Base-by-base conservation (phyloP, 495 filamentous ascomycete genomes). In the Penicillium soppii region DNA sequence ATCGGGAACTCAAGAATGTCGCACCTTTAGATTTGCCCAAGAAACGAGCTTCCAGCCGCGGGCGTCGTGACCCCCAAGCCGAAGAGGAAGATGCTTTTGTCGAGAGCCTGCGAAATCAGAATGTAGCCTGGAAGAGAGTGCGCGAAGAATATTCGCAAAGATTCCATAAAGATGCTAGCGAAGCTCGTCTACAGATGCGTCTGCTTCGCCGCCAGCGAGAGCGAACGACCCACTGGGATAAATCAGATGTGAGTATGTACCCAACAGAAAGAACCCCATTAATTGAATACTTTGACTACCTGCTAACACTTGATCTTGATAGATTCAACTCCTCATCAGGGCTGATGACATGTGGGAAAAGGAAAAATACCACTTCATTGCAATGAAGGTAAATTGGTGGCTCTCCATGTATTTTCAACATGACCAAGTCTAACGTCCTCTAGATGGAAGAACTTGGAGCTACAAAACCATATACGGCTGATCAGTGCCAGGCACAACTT, bases 141-240 rank as follows among this genome's bases (percentile, higher is more conserved):
- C 82, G 84, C 1, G 71, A 77, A 17, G 77, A 79, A 54, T 89
- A 87, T 65, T 76, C 77, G 20, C 79, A 81, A 27, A 78, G 75
- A 21, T 80, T 81, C 54, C 74, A 84, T 39, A 85, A 86, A 50
- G 79, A 80, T 54, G 85, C 82, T 45, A 73, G 85, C 36, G 84
- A 89, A 45, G 82, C 87, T 3, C 80, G 85, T 4, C 68, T 90
- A 39, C 86, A 90, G 67, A 90, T 90, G 86, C 80, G 87, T 13
- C 81, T 84, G 60, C 79, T 84, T 52, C 74, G 86, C 20, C 72
- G 88, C 32, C 78, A 83, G 35, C 84, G 86, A 62, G 78, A 83
- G 43, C 63, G 67, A 19, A 69, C 82, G 63, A 71, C 81, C 10
- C 74, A 80, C 4, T 90, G 87, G 87, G 83, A 84, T 40, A 79